Evolutionary conservation across 2,329 filamentous ascomycete genomes (phyloP).

Genomic region (Paracamarosporium sp.): DNA sequence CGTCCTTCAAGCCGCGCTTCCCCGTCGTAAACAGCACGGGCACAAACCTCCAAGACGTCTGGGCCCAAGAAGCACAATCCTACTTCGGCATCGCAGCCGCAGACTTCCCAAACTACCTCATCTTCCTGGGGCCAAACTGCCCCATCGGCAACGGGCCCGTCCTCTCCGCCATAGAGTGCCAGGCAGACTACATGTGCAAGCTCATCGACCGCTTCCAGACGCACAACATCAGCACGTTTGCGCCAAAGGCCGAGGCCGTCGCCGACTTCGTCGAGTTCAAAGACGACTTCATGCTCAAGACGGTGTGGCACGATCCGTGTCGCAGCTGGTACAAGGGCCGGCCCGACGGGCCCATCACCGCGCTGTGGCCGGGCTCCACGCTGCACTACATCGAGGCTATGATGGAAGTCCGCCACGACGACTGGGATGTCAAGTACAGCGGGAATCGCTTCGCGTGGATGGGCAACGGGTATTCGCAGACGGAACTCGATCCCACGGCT

Average conservation of each 20-base stretch:
- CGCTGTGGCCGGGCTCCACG: slow-evolving; percentile 54
- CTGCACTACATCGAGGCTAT: slow-evolving; percentile 60
- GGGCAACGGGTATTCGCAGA: slow-evolving; percentile 46
- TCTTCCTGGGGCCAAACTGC: slow-evolving; percentile 51
- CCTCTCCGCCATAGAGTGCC: slow-evolving; percentile 53
- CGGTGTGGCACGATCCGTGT: slow-evolving; percentile 56
- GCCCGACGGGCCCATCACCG: slow-evolving; percentile 45
- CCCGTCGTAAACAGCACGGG: slow-evolving; percentile 50
- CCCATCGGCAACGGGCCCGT: slow-evolving; percentile 53
- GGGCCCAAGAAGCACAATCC: slow-evolving; percentile 47
- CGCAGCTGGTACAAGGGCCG: slow-evolving; percentile 52
- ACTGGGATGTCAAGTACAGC: slow-evolving; percentile 53
- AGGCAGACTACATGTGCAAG: slow-evolving; percentile 59
- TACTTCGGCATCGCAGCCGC: slow-evolving; percentile 57
- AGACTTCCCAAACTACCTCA: slow-evolving; percentile 56
- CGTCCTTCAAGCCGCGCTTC: slow-evolving; percentile 54
- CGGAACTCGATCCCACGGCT: slow-evolving; percentile 42
- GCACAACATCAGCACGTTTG: slow-evolving; percentile 52
- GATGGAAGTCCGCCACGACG: slow-evolving; percentile 54
- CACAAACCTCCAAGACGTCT: slow-evolving; percentile 53
- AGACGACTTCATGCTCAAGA: slow-evolving; percentile 53
- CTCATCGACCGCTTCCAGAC: slow-evolving; percentile 59
- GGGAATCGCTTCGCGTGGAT: slow-evolving; percentile 47
- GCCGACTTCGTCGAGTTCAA: slow-evolving; percentile 59
- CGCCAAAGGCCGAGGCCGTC: slow-evolving; percentile 55